Base-by-base conservation (phyloP, 495 filamentous ascomycete genomes). In the Geoglossum glabrum region DNA sequence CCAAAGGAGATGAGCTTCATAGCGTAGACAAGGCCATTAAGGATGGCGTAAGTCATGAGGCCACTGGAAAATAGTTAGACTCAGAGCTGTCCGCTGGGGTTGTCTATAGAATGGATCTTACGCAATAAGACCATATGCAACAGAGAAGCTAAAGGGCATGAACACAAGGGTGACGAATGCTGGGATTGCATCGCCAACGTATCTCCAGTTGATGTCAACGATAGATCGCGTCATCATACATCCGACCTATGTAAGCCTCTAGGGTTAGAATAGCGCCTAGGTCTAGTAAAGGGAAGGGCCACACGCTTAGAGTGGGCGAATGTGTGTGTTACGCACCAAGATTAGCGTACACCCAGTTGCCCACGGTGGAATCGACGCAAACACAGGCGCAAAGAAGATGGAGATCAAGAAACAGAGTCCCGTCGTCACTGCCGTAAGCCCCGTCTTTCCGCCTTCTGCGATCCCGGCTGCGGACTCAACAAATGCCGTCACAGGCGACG, bases 111-210 rank as follows among this genome's bases (percentile, higher is more conserved):
- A 5, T 17, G 15, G n/a, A 1, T 23, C 46, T 28, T 21, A 50
- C 46, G 46, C 84, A 57, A 90, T 85, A 30, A 87, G 74, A 25
- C 85, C 85, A 64, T 89, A 83, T 17, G 84, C 83, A 62, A 88
- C 87, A 49, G 79, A 85, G 67, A 86, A 87, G 23, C 84, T 88
- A 70, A 89, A 89, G n/a, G 85, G 85, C 86, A 90, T 90, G 63
- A 85, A 68, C 62, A 79, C 77, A 59, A 90, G 83, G 28, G 85
- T 87, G 31, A 89, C 66, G 68, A 90, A 90, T 0, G 86, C 86
- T 0, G 86, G 86, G 31, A 90, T 73, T 26, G 82, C 79, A 67
- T 90, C 86, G 54, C 83, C 84, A 34, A 80, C 68, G 70, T 90
- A 90, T 10, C 72, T 70, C 86, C 86, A 90, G 74, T 90, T 90